Conservation (phyloP, 352 stramenopile species). For the Globisporangium uncinulatum region DNA sequence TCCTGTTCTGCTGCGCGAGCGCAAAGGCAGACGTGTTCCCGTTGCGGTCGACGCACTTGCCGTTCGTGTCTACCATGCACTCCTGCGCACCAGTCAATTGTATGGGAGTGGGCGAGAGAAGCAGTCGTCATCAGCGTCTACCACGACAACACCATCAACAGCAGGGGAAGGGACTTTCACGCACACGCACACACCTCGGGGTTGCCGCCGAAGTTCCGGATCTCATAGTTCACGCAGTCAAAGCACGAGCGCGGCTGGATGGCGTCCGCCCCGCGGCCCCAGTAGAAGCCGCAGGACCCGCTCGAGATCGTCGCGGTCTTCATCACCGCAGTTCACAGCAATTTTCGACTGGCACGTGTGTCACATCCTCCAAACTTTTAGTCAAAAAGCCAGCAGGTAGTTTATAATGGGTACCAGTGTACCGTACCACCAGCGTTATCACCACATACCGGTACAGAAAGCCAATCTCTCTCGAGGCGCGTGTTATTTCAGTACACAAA, state of each 20-base stretch:
- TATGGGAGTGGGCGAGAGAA: too few relatives aligned
- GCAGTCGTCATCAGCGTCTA: background rate
- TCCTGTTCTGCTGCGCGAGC: background rate
- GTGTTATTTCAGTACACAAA: background rate
- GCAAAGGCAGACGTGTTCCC: background rate
- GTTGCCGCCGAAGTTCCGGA: constrained; percentile 9
- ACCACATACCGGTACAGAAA: too few relatives aligned
- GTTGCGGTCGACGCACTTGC: constrained; percentile 1
- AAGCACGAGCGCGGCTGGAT: constrained; percentile 26
- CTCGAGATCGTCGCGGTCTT: background rate
- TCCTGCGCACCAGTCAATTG: background rate
- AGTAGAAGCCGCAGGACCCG: background rate
- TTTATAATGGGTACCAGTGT: too few relatives aligned
- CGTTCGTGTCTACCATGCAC: constrained; percentile 4
- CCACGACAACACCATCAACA: background rate
- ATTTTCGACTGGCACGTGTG: too few relatives aligned
- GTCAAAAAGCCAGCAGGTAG: background rate
- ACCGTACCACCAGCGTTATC: too few relatives aligned
- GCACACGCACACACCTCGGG: constrained; percentile 2
- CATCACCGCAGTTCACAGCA: background rate
- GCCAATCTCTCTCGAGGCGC: too few relatives aligned
- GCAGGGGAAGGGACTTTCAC: background rate
- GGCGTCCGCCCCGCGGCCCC: background rate
- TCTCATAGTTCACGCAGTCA: constrained; percentile 28
- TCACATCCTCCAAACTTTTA: background rate